phyloP scores from a whole-genome alignment of 768 basidiomycete species.

The Lactarius deliciosus region DNA sequence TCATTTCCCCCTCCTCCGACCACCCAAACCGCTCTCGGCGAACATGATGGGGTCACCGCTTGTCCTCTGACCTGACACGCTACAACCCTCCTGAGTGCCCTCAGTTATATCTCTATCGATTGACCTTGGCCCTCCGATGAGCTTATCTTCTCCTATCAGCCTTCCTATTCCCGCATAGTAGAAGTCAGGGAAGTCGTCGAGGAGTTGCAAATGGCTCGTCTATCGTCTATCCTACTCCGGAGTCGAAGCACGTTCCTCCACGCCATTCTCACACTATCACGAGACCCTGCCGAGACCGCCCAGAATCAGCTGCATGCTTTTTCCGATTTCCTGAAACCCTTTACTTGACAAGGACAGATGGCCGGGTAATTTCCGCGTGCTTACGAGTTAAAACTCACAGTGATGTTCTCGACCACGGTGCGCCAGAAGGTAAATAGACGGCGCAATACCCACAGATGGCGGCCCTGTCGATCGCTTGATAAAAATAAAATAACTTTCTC shows the following conservation, averaged over 20 bases:
- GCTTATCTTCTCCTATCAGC: neutral
- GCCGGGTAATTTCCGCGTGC: neutral
- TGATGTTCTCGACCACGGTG: no score
- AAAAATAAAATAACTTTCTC: neutral
- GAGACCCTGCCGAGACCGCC: neutral
- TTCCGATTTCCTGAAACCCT: neutral
- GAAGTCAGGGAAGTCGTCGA: neutral
- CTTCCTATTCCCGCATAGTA: neutral
- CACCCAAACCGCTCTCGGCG: no score
- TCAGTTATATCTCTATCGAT: no score
- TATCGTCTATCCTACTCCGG: neutral
- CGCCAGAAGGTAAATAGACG: neutral
- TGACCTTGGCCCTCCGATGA: neutral
- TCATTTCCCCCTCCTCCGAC: no score
- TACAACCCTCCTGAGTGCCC: no score
- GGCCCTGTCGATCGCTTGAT: neutral
- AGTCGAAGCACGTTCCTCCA: neutral
- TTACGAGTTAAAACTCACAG: neutral
- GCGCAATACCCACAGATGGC: neutral
- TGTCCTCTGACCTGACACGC: no score
- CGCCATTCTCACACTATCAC: neutral
- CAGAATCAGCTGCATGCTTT: neutral
- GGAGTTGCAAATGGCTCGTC: neutral
- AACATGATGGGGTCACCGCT: no score
- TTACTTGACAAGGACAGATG: neutral